These are phyloP conservation scores for Pseudomonodictys pantanalensis DNA, from an alignment of 495 filamentous ascomycete species.

Conservation along the genomic window DNA sequence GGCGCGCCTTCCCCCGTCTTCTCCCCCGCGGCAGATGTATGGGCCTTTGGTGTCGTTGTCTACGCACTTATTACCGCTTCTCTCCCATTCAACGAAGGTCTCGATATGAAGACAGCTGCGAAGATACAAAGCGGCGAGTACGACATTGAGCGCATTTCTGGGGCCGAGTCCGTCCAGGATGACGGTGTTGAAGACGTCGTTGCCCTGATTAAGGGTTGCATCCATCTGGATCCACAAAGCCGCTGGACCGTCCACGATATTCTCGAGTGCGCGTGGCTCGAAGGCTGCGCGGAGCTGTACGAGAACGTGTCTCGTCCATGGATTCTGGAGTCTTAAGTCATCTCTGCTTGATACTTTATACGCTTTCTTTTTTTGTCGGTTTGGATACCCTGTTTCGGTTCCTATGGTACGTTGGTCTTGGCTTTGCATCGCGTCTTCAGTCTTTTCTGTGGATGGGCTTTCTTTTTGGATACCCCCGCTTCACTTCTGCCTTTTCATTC, in stretches of 20 bases:
- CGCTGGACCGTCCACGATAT: constrained; percentile 41
- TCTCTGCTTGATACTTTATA: background rate
- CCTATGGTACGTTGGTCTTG: no score
- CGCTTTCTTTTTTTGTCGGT: constrained; percentile 1
- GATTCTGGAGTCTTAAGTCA: constrained; percentile 13
- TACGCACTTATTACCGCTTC: constrained; percentile 63
- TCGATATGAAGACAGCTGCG: constrained; percentile 57
- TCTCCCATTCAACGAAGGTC: constrained; percentile 63
- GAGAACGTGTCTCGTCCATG: constrained; percentile 29
- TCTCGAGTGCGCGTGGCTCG: constrained; percentile 58
- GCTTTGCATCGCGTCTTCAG: no score
- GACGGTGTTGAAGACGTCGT: constrained; percentile 29
- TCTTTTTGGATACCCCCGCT: no score
- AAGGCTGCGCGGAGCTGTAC: constrained; percentile 31
- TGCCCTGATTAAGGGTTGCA: constrained; percentile 43
- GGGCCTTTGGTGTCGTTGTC: constrained; percentile 69
- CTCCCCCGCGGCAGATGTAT: constrained; percentile 62
- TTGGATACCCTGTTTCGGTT: constrained; percentile 4
- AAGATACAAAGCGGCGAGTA: constrained; percentile 63
- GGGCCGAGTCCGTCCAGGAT: constrained; percentile 20
- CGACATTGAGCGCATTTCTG: constrained; percentile 50
- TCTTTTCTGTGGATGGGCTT: no score
- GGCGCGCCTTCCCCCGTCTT: constrained; percentile 46
- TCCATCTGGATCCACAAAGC: constrained; percentile 39
- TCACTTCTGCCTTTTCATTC: no score